Conservation (phyloP, 345 rosid genomes). For the Eucalyptus globulus region DNA sequence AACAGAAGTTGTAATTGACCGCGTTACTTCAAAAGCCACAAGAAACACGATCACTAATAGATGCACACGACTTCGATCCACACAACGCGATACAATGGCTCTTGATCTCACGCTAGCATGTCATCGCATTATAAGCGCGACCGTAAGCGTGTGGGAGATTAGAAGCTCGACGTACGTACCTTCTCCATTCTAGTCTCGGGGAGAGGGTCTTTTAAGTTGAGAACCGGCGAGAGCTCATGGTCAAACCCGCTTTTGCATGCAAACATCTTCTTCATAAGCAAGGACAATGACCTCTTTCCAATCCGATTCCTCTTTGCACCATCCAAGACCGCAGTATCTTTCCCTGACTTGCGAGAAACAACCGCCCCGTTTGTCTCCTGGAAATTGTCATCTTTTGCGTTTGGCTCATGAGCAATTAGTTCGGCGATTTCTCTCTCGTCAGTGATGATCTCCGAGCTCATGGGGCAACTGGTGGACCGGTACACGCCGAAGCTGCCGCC, state of each 20-base stretch:
- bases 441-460: not conserved
- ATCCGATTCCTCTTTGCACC: conserved; percentile 1
- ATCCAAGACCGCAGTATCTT: not conserved
- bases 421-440: not conserved
- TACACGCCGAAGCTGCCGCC: not conserved
- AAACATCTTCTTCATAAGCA: conserved; percentile 61
- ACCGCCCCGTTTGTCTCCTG: not conserved
- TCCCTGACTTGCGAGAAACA: not conserved
- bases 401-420: not conserved
- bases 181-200: conserved; percentile 51
- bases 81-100: not conserved
- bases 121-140: not conserved
- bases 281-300: conserved; percentile 37
- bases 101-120: not conserved
- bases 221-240: conserved; percentile 23
- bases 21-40: not conserved
- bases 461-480: not conserved
- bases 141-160: not conserved
- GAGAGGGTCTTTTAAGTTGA: conserved; percentile 37
- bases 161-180: conserved; percentile 18
- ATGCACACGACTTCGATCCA: not conserved
- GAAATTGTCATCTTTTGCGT: not conserved
- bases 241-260: conserved; percentile 49
- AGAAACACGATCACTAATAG: not conserved
- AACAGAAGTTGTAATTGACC: not conserved